Conservation (phyloP, 306 rosid genomes). For the Urtica urens region DNA sequence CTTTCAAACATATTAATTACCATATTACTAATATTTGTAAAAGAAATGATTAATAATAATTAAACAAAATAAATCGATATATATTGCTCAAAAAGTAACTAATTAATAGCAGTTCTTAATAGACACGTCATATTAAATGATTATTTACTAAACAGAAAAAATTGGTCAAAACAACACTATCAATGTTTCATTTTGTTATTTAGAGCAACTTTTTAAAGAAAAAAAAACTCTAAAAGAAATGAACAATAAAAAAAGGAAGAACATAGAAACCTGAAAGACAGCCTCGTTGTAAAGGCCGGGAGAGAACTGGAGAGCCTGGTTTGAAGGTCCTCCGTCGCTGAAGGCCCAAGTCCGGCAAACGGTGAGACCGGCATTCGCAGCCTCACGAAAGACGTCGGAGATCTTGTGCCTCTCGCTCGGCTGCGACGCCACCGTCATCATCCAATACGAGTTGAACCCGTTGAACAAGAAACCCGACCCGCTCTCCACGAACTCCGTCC, state of each 20-base stretch:
- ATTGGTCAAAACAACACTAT: too few species aligned
- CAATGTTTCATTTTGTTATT: too few species aligned
- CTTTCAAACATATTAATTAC: too few species aligned
- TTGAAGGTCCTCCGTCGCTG: constrained; percentile 40
- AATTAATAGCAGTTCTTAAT: too few species aligned
- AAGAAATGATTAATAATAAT: too few species aligned
- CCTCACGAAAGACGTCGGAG: constrained; percentile 32
- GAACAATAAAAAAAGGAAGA: background rate
- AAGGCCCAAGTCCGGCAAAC: constrained; percentile 55
- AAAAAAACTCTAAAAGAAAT: background rate
- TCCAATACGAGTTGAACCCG: constrained; percentile 52
- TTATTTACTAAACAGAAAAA: too few species aligned
- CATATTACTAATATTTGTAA: too few species aligned
- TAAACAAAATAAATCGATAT: too few species aligned
- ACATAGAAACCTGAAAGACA: constrained; percentile 25
- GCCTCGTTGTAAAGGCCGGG: constrained; percentile 38
- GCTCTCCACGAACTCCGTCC: constrained; percentile 26
- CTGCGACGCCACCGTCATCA: constrained; percentile 44
- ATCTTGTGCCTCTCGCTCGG: constrained; percentile 33
- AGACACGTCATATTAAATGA: too few species aligned
- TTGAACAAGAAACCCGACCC: constrained; percentile 27
- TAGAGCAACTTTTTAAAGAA: too few species aligned
- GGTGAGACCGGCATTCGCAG: constrained; percentile 33
- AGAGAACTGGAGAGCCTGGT: constrained; percentile 33
- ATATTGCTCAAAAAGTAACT: too few species aligned